Conservation (phyloP, 2,329 filamentous ascomycete genomes). For the Proliferodiscus dingleyae region DNA sequence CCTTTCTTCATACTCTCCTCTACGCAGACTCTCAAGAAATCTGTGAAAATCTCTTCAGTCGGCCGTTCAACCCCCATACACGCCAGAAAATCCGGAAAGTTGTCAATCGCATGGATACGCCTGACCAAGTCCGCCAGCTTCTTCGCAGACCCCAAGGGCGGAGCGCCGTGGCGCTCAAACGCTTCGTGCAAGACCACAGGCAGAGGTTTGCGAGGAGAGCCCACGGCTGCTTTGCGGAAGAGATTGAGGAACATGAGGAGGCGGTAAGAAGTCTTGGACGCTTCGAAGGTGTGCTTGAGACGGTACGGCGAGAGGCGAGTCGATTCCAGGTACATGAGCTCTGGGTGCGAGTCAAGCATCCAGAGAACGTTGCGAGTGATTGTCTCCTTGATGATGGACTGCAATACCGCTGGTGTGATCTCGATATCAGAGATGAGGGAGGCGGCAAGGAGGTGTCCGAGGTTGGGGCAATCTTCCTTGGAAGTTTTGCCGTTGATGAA, state of each 20-base stretch:
- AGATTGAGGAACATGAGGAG: slow-evolving; percentile 49
- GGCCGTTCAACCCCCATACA: slow-evolving; percentile 38
- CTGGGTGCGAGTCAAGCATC: slow-evolving; percentile 40
- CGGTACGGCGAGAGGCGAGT: slow-evolving; percentile 40
- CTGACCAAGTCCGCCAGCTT: slow-evolving; percentile 40
- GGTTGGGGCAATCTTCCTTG: slow-evolving; percentile 41
- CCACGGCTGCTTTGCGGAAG: slow-evolving; percentile 42
- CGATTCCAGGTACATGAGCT: slow-evolving; percentile 43
- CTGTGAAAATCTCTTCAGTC: slow-evolving; percentile 28
- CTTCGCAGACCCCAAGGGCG: slow-evolving; percentile 37
- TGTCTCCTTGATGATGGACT: slow-evolving; percentile 43
- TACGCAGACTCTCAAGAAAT: slow-evolving; percentile 33
- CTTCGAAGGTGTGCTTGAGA: slow-evolving; percentile 42
- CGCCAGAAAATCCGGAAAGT: slow-evolving; percentile 39
- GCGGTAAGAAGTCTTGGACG: slow-evolving; percentile 43
- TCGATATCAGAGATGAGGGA: slow-evolving; percentile 41
- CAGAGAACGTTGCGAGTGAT: slow-evolving; percentile 48
- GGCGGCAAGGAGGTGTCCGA: slow-evolving; percentile 44
- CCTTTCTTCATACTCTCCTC: slow-evolving; percentile 31
- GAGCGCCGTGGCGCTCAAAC: slow-evolving; percentile 43
- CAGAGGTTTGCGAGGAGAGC: slow-evolving; percentile 33
- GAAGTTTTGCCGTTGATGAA: slow-evolving; percentile 38
- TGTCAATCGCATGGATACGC: slow-evolving; percentile 37
- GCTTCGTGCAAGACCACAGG: slow-evolving; percentile 39
- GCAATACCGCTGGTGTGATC: slow-evolving; percentile 36